A percentile compares a stretch with the other conserved stretches of the same genome.
phyloP scores from a whole-genome alignment of 192 early-diverging fungal species.

The Gigaspora rosea region DNA sequence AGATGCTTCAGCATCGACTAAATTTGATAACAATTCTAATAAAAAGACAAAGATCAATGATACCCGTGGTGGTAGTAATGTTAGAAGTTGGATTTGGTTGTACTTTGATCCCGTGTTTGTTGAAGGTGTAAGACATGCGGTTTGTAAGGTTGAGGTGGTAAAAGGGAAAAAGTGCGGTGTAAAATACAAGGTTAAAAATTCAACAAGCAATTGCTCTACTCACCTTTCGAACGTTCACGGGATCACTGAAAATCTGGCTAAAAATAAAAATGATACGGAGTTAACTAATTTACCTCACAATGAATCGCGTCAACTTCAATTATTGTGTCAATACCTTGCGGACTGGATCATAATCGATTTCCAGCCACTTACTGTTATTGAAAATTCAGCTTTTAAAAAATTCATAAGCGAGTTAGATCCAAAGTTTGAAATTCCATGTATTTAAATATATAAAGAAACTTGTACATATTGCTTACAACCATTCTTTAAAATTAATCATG shows the following conservation, averaged over 20 bases:
- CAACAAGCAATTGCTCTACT: neutral
- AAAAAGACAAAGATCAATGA: neutral
- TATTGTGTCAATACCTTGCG: neutral
- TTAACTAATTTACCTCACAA: neutral
- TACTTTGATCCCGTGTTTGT: neutral
- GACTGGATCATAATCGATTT: neutral
- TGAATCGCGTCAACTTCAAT: neutral
- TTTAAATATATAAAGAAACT: neutral
- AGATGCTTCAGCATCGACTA: too few relatives aligned
- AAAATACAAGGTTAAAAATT: neutral
- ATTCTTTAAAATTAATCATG: neutral
- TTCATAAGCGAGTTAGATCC: neutral
- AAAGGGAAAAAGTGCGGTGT: neutral
- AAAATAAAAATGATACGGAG: neutral
- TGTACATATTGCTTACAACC: neutral
- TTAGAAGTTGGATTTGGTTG: constrained; percentile 1
- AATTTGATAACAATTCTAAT: neutral
- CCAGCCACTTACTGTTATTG: neutral
- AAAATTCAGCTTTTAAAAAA: neutral
- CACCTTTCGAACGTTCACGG: neutral
- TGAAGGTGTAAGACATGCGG: neutral
- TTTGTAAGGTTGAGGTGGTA: neutral
- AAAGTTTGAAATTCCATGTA: neutral
- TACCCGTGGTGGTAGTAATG: neutral
- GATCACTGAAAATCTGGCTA: neutral